Base-by-base conservation (phyloP, 2,329 filamentous ascomycete species). In the Phialocephala subalpina region DNA sequence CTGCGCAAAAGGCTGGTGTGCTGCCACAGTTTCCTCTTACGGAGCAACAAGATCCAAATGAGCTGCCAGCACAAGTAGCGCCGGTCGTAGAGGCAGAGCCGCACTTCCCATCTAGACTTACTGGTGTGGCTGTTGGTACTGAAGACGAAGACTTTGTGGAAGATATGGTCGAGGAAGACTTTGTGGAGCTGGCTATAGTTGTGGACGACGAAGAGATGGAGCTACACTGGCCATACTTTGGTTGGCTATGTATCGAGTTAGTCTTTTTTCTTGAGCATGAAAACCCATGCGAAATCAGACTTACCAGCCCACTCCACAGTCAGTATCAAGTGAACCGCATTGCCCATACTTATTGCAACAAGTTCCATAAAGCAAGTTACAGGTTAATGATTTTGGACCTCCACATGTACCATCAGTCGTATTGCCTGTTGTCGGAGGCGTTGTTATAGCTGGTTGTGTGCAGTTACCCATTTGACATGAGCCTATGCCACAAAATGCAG, bases 361-460 rank as follows among this genome's bases (percentile, higher is more conserved):
- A 4, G 8, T 18, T 6, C 56, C 56, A 22, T 4, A 45, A 16
- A 22, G n/a, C 12, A 22, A 33, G 40, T 25, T 36, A 33, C 58
- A 60, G 42, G 38, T 45, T n/a, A 18, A 36, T 8, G 7, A 2
- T 29, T 47, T 60, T 35, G 40, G 3, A 6, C 6, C 38, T 45
- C 58, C 58, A 18, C 47, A 78, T 72, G 29, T 69, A 73, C 55
- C 73, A 77, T 58, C 76, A 65, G 64, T 73, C 63, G 58, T 68
- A 64, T 66, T 76, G 75, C 72, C 70, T 74, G 12, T 69, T 35
- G 6, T 27, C 40, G 40, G 40, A 42, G 40, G 40, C 40, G 40
- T 42, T 4, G 40, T 8, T 71, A 66, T 70, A 76, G 73, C 33
- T 49, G 66, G 16, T 45, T 20, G 33, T 33, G 59, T 60, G 60